A percentile compares a stretch with the other conserved stretches of the same genome.
Evolutionary conservation across 352 stramenopile genomes (phyloP).

Genomic region (Phytophthora nicotianae): DNA sequence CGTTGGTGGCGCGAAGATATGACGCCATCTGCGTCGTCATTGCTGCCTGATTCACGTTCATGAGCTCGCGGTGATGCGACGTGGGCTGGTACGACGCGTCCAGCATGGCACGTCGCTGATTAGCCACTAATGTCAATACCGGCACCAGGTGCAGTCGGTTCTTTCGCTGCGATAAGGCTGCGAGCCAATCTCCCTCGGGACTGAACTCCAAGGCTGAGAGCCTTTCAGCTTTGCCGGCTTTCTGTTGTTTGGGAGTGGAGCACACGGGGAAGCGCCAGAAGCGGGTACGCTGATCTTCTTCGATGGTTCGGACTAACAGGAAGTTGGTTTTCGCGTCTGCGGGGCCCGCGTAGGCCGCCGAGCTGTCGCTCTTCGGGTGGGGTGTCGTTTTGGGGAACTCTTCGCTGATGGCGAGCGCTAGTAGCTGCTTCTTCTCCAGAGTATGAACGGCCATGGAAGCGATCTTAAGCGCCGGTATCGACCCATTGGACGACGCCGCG

Average conservation of each 20-base stretch:
- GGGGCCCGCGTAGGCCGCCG: conserved; percentile 4
- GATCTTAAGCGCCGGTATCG: conserved; percentile 42
- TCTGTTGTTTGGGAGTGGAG: conserved; percentile 69
- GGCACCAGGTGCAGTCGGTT: conserved; percentile 82
- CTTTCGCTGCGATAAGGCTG: conserved; percentile 71
- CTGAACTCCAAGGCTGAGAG: conserved; percentile 78
- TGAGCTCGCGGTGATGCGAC: conserved; percentile 64
- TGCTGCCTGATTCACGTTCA: conserved; percentile 70
- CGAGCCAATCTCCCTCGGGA: conserved; percentile 88
- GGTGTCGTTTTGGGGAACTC: conserved; percentile 9
- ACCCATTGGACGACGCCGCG: not conserved
- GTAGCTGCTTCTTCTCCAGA: conserved; percentile 74
- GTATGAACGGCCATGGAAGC: conserved; percentile 71
- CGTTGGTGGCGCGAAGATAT: conserved; percentile 83
- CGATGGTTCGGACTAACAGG: conserved; percentile 73
- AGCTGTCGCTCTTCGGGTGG: not conserved
- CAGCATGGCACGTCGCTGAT: conserved; percentile 63
- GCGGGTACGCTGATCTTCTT: conserved; percentile 71
- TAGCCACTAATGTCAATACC: conserved; percentile 61
- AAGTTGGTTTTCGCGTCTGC: conserved; percentile 49
- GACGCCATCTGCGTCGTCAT: conserved; percentile 87
- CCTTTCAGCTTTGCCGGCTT: conserved; percentile 49
- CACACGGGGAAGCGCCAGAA: conserved; percentile 76
- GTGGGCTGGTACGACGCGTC: conserved; percentile 56
- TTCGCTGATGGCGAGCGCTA: conserved; percentile 60